Percentiles rank a stretch among this genome's conserved stretches.
phyloP scores from a whole-genome alignment of 2,329 filamentous ascomycete species.

The Hymenotorrendiella dingleyae region DNA sequence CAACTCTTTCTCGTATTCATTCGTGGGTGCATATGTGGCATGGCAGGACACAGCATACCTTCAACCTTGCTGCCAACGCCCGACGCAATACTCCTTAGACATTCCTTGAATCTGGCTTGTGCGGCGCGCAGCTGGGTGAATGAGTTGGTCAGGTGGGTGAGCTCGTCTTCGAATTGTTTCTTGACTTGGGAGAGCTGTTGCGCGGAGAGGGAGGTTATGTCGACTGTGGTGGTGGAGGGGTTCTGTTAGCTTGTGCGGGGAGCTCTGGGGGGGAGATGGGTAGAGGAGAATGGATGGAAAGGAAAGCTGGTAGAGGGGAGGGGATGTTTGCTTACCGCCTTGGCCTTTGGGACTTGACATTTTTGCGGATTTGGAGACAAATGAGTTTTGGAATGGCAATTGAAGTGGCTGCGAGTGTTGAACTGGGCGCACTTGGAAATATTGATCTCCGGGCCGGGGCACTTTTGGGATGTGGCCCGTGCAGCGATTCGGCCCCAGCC shows the following conservation, averaged over 20 bases:
- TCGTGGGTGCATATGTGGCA: too few relatives aligned
- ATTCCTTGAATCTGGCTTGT: constrained; percentile 88
- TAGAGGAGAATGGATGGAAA: not conserved
- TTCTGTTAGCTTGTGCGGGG: constrained; percentile 1
- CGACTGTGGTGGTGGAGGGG: constrained; percentile 40
- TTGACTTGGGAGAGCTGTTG: constrained; percentile 89
- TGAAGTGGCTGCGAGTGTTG: too few relatives aligned
- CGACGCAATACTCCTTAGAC: constrained; percentile 67
- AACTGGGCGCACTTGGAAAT: too few relatives aligned
- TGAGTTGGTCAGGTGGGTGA: constrained; percentile 87
- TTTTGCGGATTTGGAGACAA: constrained; percentile 1
- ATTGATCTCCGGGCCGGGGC: too few relatives aligned
- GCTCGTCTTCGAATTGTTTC: constrained; percentile 91
- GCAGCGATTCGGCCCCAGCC: too few relatives aligned
- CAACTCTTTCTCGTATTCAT: too few relatives aligned
- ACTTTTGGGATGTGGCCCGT: too few relatives aligned
- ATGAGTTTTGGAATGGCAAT: not conserved
- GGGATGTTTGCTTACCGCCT: constrained; percentile 5
- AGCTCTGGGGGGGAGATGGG: not conserved
- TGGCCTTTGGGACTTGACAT: constrained; percentile 14
- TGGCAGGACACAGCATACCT: constrained; percentile 26
- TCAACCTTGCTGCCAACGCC: constrained; percentile 41
- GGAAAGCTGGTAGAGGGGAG: not conserved
- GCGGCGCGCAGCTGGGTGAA: constrained; percentile 86
- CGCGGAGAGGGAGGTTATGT: constrained; percentile 70